Evolutionary conservation across 2,329 filamentous ascomycete genomes (phyloP), one percentile per base, ranked within the genome.

Genomic region (Teratosphaeriaceae sp.): DNA sequence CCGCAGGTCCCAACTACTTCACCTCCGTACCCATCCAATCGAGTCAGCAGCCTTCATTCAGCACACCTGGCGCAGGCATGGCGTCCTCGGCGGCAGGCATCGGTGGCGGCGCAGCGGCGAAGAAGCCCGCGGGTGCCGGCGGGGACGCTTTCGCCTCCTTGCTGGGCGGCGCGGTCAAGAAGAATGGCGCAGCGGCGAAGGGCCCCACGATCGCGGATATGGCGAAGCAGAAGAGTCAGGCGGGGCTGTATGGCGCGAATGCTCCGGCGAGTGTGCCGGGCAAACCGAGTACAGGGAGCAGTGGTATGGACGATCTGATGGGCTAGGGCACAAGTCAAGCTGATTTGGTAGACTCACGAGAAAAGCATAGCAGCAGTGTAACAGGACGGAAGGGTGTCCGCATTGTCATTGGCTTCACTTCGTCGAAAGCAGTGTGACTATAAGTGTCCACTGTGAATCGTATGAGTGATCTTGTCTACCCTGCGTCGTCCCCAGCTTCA

Each of bases 181-280:
- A 60, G 82, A 67, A 75, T 1, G 73, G 67, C 47, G 76, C 80
- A 2, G 72, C 70, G 8, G 70, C 74, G 42, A 75, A 81, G 45
- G 84, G 84, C 0, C 82, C 88, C 40, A 89, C 89, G 43, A 77
- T 98, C 68, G 89, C 88, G 22, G 89, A 94, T 64, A 79, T 98
- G 65, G 90, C 89, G n/a, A 96, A 96, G 73, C 88, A 96, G 68
- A 96, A 97, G 75, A 92, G 88, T 45, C 88, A 82, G 56, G 88
- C 89, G 13, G 88, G 89, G 6, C 87, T 98, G 50, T 98, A 94
- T 88, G 92, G 90, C 15, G 78, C 85, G 0, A 75, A 84, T 13
- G 80, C 52, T 50, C 62, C 47, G 27, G 43, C 39, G 11, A 43
- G 42, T 15, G 46, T 34, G 18, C 43, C 44, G 31, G 44, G 48